These are phyloP conservation scores for Boletellus ananiceps DNA, from an alignment of 768 basidiomycete species.

Conservation along the genomic window DNA sequence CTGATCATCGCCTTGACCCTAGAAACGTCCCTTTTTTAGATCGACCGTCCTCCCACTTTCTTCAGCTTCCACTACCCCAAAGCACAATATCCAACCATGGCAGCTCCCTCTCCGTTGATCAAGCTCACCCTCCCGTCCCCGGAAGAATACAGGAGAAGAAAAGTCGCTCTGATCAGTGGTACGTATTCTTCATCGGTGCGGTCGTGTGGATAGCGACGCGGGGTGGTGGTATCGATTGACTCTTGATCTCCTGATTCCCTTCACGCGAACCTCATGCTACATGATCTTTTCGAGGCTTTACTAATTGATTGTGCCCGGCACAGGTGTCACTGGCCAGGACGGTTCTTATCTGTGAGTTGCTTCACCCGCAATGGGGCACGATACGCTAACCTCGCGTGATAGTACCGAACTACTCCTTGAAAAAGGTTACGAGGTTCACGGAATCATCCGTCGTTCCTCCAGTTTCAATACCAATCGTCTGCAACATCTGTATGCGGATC, in stretches of 20 bases:
- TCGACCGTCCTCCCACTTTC: background rate
- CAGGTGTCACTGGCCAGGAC: conserved; percentile 95
- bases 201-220: conserved; percentile 1
- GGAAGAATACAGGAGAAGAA: conserved; percentile 83
- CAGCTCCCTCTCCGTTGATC: conserved; percentile 33
- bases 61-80: background rate
- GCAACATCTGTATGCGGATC: conserved; percentile 89
- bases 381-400: conserved; percentile 5
- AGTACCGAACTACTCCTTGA: conserved; percentile 80
- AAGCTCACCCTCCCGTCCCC: conserved; percentile 61
- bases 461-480: conserved; percentile 97
- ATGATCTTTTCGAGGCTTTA: background rate
- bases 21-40: conserved; percentile 1
- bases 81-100: conserved; percentile 12
- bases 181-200: conserved; percentile 17
- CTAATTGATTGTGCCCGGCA: conserved; percentile 9
- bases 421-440: conserved; percentile 91
- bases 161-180: conserved; percentile 93
- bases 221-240: background rate
- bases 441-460: conserved; percentile 94
- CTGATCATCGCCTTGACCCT: too few relatives aligned
- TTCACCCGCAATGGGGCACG: background rate
- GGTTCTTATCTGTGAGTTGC: conserved; percentile 84
- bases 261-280: background rate
- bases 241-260: background rate